Evolutionary conservation across 495 filamentous ascomycete species (phyloP), one percentile per base, ranked within the genome.

Genomic region (Apiosordaria backusii): DNA sequence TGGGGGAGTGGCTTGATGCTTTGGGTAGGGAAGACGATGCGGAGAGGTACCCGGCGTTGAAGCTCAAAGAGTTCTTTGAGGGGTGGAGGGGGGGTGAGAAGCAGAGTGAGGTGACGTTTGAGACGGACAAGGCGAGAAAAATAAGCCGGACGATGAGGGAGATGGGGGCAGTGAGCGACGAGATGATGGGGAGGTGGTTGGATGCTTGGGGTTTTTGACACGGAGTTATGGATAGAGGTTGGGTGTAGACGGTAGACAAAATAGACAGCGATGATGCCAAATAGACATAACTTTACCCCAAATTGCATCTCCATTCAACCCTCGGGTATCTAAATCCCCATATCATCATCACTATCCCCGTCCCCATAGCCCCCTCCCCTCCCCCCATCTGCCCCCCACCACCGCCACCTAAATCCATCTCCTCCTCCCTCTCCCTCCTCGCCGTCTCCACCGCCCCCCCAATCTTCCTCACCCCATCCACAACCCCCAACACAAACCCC

Each of bases 401-500:
- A 1, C 72, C 63, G 3, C 59, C 59, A 21, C 18, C 26, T 4
- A 19, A 13, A 10, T 27, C 59, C 24, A 35, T 61, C 75, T 84
- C 80, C 61, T 82, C 82, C 64, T 87, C 87, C 67, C 80, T 77
- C 68, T 87, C 82, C 57, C 84, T 72, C 64, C 86, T 81, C 53
- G 74, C 78, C 63, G 79, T 80, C 77, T 90, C 88, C 25, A 79
- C 81, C 53, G 81, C 83, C 13, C 80, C 81, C 4, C 87, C 88
- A 45, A 90, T 75, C 74, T 80, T 85, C 83, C 94, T 84, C 68
- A 98, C 83, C 26, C 89, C 90, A 79, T 99, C 94, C 68, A 97
- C 88, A 9, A 97, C 91, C 1, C 90, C 90, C 24, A 85, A 74
- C 69, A 97, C 85, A 73, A 97, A 97, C 0, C 86, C 90, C 70